Evolutionary conservation across 1,139 yeast species (phyloP).

Genomic region (Nakaseomyces delphensis): DNA sequence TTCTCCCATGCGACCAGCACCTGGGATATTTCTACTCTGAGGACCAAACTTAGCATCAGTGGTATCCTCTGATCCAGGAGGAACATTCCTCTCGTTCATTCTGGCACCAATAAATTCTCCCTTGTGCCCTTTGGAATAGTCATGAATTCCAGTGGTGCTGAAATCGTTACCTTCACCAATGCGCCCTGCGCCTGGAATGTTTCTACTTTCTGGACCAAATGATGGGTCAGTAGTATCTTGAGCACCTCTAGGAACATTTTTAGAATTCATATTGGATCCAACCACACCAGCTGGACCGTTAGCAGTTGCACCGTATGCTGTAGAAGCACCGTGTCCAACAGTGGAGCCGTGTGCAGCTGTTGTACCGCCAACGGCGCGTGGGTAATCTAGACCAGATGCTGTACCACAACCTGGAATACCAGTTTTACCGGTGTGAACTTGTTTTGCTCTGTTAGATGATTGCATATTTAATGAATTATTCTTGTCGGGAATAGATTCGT

Average conservation of each 20-base stretch:
- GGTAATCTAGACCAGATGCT: too few relatives aligned
- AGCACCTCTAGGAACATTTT: slow-evolving; percentile 10
- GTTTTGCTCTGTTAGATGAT: slow-evolving; percentile 8
- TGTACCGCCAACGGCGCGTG: too few relatives aligned
- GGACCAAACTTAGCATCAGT: slow-evolving; percentile 11
- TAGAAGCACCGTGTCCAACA: too few relatives aligned
- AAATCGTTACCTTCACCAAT: slow-evolving; percentile 6
- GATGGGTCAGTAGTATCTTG: slow-evolving; percentile 11
- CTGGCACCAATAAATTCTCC: slow-evolving; percentile 12
- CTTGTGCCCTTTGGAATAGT: slow-evolving; percentile 5
- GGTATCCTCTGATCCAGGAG: slow-evolving; percentile 11
- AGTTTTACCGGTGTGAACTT: not conserved
- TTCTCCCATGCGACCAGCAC: slow-evolving; percentile 14
- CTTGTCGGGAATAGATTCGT: too few relatives aligned
- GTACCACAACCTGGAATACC: slow-evolving; percentile 16
- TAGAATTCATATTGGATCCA: not conserved
- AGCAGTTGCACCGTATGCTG: too few relatives aligned
- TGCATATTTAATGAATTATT: slow-evolving; percentile 7
- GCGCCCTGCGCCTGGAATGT: slow-evolving; percentile 17
- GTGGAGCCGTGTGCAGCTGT: too few relatives aligned
- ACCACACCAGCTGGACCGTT: not conserved
- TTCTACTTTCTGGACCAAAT: slow-evolving; percentile 11
- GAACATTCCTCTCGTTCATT: slow-evolving; percentile 14
- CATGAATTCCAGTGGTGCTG: not conserved
- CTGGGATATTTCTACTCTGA: slow-evolving; percentile 13